Conservation (phyloP, 495 filamentous ascomycete genomes). For the Penicillium soppii region DNA sequence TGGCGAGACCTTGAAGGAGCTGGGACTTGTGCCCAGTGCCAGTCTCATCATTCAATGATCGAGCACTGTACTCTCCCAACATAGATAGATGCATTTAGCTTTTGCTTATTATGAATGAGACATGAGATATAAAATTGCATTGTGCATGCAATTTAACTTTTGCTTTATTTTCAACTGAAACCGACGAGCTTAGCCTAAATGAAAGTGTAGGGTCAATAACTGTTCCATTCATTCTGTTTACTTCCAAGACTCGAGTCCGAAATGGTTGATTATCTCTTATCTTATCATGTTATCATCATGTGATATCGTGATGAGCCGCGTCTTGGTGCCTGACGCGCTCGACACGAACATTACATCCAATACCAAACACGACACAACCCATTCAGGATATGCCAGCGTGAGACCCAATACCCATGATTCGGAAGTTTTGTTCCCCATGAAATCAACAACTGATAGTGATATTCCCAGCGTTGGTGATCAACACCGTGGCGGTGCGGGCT, state of each 20-base stretch:
- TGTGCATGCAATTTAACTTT: too few relatives aligned
- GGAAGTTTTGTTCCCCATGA: not conserved
- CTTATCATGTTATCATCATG: slow-evolving; percentile 34
- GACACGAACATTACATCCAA: slow-evolving; percentile 26
- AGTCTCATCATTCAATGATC: slow-evolving; percentile 70
- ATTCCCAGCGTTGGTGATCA: slow-evolving; percentile 73
- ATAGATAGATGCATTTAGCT: too few relatives aligned
- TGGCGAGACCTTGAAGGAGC: slow-evolving; percentile 87
- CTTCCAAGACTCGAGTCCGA: not conserved
- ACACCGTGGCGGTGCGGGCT: slow-evolving; percentile 50
- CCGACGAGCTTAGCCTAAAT: too few relatives aligned
- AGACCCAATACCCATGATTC: slow-evolving; percentile 12
- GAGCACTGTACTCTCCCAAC: too few relatives aligned
- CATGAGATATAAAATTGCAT: too few relatives aligned
- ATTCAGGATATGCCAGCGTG: slow-evolving; percentile 44
- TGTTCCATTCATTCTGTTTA: not conserved
- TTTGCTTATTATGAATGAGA: too few relatives aligned
- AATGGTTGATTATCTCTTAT: not conserved
- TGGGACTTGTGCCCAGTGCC: slow-evolving; percentile 84
- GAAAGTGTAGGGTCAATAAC: too few relatives aligned
- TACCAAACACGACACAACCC: slow-evolving; percentile 11
- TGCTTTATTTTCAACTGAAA: too few relatives aligned
- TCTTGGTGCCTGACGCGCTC: slow-evolving; percentile 11
- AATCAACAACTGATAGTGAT: slow-evolving; percentile 26
- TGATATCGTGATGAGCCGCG: slow-evolving; percentile 40